A percentile compares a stretch with the other conserved stretches of the same genome.
phyloP scores from a whole-genome alignment of 2,329 filamentous ascomycete genomes.

The Metarhizium album region DNA sequence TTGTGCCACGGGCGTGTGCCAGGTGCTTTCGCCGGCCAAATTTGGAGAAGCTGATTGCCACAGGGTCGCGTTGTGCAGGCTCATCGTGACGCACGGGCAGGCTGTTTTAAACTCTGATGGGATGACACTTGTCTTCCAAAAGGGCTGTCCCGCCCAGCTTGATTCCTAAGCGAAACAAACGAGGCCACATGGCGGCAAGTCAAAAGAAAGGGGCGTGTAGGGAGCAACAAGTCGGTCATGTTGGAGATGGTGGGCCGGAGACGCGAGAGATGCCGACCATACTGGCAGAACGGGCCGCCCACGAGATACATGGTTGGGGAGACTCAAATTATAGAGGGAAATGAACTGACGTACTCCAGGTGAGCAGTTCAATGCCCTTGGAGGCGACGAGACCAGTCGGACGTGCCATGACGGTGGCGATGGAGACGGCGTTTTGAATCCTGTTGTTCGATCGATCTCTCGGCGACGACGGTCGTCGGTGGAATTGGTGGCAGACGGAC shows the following conservation, averaged over 20 bases:
- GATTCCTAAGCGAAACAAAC: not conserved
- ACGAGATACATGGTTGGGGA: not conserved
- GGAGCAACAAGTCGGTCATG: not conserved
- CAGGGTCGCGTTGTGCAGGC: not conserved
- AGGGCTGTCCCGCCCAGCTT: not conserved
- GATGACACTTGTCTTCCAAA: not conserved
- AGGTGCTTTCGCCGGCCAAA: not conserved
- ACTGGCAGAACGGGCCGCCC: not conserved
- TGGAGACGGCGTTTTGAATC: not conserved
- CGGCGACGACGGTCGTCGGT: too few species aligned
- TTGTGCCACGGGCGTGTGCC: not conserved
- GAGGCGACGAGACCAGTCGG: conserved; percentile 47
- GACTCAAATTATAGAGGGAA: not conserved
- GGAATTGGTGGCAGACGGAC: not conserved
- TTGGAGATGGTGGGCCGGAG: not conserved
- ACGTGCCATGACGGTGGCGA: conserved; percentile 14
- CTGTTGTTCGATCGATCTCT: too few species aligned
- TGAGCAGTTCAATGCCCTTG: conserved; percentile 55
- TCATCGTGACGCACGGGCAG: not conserved
- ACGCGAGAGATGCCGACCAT: not conserved
- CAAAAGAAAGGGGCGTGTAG: not conserved
- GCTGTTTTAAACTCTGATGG: not conserved
- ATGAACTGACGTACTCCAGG: conserved; percentile 33
- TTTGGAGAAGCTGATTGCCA: not conserved
- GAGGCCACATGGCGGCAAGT: not conserved